These are phyloP conservation scores for Pilobolus umbonatus DNA, from an alignment of 192 early-diverging fungal genomes.

Conservation along the genomic window DNA sequence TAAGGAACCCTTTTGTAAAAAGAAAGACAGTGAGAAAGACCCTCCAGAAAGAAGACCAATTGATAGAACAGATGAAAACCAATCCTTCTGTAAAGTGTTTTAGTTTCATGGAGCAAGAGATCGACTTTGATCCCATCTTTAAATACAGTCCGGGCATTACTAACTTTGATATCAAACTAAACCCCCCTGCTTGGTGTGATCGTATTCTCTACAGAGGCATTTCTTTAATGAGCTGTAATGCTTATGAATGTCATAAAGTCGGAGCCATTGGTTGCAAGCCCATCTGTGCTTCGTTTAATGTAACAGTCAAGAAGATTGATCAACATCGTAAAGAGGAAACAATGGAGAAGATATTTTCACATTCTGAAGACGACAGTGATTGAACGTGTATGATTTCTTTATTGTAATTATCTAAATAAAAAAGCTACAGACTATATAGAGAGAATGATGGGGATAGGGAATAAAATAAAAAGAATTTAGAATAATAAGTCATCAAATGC, in stretches of 20 bases:
- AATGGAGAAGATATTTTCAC: too few relatives aligned
- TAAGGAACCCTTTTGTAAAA: neutral
- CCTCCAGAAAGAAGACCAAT: conserved; percentile 63
- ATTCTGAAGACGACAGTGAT: too few relatives aligned
- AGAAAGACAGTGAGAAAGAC: conserved; percentile 36
- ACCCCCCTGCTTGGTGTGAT: conserved; percentile 96
- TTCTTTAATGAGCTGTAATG: too few relatives aligned
- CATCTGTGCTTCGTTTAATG: too few relatives aligned
- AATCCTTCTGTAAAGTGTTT: conserved; percentile 72
- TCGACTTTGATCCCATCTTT: conserved; percentile 91
- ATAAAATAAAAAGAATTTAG: conserved; percentile 6
- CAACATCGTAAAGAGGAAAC: too few relatives aligned
- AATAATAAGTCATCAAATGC: conserved; percentile 32
- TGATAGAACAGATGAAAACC: conserved; percentile 37
- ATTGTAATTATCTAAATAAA: neutral
- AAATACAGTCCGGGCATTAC: conserved; percentile 88
- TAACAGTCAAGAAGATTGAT: too few relatives aligned
- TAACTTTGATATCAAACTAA: conserved; percentile 87
- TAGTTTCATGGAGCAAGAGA: conserved; percentile 70
- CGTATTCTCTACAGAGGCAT: conserved; percentile 76
- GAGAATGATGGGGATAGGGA: neutral
- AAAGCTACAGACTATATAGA: neutral
- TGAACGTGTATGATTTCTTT: too few relatives aligned
- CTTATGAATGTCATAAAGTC: too few relatives aligned
- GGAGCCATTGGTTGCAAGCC: too few relatives aligned